Evolutionary conservation across 768 basidiomycete species (phyloP).

Genomic region (Xerocomus brunneocitrinus): DNA sequence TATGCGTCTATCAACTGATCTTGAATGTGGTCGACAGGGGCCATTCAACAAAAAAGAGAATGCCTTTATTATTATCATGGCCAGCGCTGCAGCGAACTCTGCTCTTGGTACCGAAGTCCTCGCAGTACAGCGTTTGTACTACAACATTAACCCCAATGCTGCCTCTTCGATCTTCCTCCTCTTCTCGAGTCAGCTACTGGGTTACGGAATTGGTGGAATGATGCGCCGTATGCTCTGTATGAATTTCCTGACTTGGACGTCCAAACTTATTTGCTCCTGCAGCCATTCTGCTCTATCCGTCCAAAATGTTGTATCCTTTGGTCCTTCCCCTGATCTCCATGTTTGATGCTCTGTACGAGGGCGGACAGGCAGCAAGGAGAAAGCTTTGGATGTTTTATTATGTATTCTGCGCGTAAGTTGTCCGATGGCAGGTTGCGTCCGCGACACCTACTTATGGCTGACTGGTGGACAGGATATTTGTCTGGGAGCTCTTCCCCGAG

Average conservation of each 20-base stretch:
- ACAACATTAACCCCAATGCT: slow-evolving; percentile 47
- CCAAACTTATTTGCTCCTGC: neutral
- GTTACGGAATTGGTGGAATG: slow-evolving; percentile 53
- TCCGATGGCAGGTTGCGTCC: slow-evolving; percentile 4
- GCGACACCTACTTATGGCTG: neutral
- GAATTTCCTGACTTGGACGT: neutral
- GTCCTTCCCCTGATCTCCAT: slow-evolving; percentile 24
- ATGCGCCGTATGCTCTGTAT: slow-evolving; percentile 37
- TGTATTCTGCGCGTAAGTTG: slow-evolving; percentile 27
- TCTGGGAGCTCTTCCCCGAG: slow-evolving; percentile 24
- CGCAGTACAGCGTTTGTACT: slow-evolving; percentile 51
- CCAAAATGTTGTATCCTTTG: slow-evolving; percentile 40
- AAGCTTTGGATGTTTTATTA: slow-evolving; percentile 34
- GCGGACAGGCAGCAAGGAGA: slow-evolving; percentile 34
- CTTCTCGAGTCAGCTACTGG: slow-evolving; percentile 34
- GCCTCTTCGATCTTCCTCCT: slow-evolving; percentile 44
- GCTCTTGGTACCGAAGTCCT: slow-evolving; percentile 54
- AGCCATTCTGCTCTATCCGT: slow-evolving; percentile 37
- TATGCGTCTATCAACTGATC: neutral
- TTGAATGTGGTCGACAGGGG: slow-evolving; percentile 29
- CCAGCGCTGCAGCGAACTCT: slow-evolving; percentile 50
- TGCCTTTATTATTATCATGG: slow-evolving; percentile 54
- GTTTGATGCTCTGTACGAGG: slow-evolving; percentile 38
- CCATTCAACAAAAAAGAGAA: slow-evolving; percentile 61
- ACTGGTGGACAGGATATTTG: slow-evolving; percentile 31